Base-by-base conservation (phyloP, 441 rosid species). In the Adansonia grandidieri region DNA sequence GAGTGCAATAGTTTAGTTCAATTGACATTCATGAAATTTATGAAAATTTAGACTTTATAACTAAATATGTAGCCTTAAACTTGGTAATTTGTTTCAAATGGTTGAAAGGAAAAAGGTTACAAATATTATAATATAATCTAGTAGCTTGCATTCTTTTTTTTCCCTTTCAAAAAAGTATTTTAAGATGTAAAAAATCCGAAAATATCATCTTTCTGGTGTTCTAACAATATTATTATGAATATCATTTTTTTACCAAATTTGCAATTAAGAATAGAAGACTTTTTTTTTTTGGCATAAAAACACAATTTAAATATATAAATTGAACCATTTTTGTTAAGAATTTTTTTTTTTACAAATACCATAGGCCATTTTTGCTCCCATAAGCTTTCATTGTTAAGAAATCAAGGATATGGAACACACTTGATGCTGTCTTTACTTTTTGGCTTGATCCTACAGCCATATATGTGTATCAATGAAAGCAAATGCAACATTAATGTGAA, bases 91-190 rank as follows among this genome's bases (percentile, higher is more conserved):
- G 8, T 67, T 17, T 67, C 0, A 67, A 67, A 19, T 9, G 1
- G n/a, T 10, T 19, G 5, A 54, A 72, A 4, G 44, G 3, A 72
- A 71, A 24, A 40, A 5, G 47, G 13, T 9, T 37, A 20, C 0
- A 54, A 37, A 50, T 17, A 72, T 72, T 71, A 72, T 53, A 6
- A 72, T 6, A 65, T 9, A 56, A 72, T 56, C 76, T 37, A 72
- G 28, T 40, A n/a, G 28, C 10, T 54, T 11, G 42, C 54, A 32
- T 32, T 32, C 37, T 32, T 57, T 73, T 73, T 73, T 19, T 58
- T 73, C 10, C 51, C 76, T 58, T 73, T 73, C 32, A 19, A 20
- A 57, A 6, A 37, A 5, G 3, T 19, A 40, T 57, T 51, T 73
- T 73, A 13, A 40, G 28, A 40, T 37, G 5, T 17, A 10, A n/a